phyloP scores from a whole-genome alignment of 345 rosid species.

The Firmiana major region DNA sequence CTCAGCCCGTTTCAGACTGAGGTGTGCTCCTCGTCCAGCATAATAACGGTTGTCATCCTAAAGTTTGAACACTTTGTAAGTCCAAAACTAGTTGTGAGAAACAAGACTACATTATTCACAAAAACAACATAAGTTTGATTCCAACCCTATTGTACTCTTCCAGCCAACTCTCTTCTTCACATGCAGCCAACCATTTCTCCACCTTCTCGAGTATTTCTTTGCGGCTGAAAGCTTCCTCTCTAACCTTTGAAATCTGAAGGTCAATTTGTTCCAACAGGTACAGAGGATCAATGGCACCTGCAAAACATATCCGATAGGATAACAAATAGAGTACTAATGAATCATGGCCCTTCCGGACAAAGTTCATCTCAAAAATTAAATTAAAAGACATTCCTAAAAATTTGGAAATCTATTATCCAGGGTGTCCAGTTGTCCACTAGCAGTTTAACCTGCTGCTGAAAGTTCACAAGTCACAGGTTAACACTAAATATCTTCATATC shows the following conservation, averaged over 20 bases:
- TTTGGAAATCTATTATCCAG: background rate
- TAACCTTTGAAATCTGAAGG: constrained; percentile 56
- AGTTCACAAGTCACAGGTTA: background rate
- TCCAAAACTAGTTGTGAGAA: constrained; percentile 6
- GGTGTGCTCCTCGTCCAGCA: constrained; percentile 79
- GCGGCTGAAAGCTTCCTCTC: constrained; percentile 60
- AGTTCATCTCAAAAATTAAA: background rate
- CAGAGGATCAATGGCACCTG: constrained; percentile 51
- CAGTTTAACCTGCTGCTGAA: background rate
- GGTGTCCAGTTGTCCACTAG: background rate
- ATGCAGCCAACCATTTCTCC: constrained; percentile 69
- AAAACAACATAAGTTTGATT: background rate
- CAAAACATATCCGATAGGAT: constrained; percentile 7
- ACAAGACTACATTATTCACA: background rate
- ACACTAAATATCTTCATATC: background rate
- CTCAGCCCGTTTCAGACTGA: constrained; percentile 69
- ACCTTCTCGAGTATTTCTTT: constrained; percentile 70
- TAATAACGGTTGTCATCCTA: constrained; percentile 74
- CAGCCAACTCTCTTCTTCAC: constrained; percentile 79
- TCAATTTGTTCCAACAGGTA: constrained; percentile 52
- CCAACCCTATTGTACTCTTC: constrained; percentile 71
- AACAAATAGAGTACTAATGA: background rate
- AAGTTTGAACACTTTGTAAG: constrained; percentile 14
- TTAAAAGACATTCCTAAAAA: background rate
- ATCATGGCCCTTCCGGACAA: background rate